Conservation (phyloP, 148 eudicot genomes). For the Fagopyrum homotropicum region DNA sequence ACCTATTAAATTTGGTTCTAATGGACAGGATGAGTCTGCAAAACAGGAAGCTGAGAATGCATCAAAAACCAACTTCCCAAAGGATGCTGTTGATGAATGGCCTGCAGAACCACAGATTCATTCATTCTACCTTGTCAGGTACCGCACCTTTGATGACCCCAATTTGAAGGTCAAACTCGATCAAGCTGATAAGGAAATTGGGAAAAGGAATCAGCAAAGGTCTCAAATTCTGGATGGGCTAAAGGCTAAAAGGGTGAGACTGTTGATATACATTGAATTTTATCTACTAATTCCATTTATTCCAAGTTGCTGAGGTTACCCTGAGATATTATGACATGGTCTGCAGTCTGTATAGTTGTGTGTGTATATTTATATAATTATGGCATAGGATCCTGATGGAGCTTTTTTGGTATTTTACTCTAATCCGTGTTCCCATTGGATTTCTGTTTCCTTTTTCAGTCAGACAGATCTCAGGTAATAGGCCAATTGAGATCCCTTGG, state of each 20-base stretch:
- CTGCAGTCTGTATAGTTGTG: background rate
- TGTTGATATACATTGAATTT: background rate
- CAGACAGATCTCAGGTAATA: slow-evolving; percentile 22
- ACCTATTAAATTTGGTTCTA: slow-evolving; percentile 59
- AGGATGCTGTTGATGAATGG: slow-evolving; percentile 86
- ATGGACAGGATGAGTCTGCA: slow-evolving; percentile 43
- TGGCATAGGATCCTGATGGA: background rate
- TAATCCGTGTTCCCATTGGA: background rate
- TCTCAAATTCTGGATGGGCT: slow-evolving; percentile 10
- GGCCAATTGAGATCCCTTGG: slow-evolving; percentile 35
- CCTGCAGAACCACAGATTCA: slow-evolving; percentile 53
- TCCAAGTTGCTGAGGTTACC: background rate
- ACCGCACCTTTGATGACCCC: slow-evolving; percentile 63
- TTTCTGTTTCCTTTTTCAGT: background rate
- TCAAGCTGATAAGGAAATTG: slow-evolving; percentile 50
- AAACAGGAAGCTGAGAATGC: slow-evolving; percentile 31
- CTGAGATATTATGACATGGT: background rate
- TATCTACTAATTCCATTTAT: background rate
- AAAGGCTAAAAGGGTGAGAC: slow-evolving; percentile 10
- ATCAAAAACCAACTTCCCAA: slow-evolving; percentile 41
- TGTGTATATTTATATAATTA: too few relatives aligned
- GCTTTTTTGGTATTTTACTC: background rate
- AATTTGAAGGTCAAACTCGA: slow-evolving; percentile 52
- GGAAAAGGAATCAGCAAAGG: slow-evolving; percentile 33
- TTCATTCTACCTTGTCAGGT: slow-evolving; percentile 54